phyloP scores from a whole-genome alignment of 1,284 basidiomycete genomes.

The Stereum hirsutum region DNA sequence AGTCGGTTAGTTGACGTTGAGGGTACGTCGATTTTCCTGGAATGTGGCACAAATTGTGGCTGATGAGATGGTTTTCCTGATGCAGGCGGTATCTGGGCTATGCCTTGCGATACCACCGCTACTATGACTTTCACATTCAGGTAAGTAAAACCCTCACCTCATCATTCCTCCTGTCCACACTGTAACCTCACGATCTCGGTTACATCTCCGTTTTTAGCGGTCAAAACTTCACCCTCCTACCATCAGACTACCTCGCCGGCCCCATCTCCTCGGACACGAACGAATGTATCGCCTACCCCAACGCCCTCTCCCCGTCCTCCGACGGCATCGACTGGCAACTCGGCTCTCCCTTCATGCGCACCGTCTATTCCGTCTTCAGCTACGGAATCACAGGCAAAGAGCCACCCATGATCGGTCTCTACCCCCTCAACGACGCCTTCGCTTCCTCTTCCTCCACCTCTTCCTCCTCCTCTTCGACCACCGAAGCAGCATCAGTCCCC shows the following conservation, averaged over 20 bases:
- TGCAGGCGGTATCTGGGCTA: constrained; percentile 67
- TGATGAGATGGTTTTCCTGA: constrained; percentile 5
- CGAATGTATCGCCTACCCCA: constrained; percentile 79
- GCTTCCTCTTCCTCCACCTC: constrained; percentile 22
- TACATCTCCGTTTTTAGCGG: too few species aligned
- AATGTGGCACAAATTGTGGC: too few species aligned
- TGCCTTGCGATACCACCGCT: constrained; percentile 66
- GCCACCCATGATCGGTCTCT: constrained; percentile 66
- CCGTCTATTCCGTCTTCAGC: constrained; percentile 79
- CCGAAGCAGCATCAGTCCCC: too few species aligned
- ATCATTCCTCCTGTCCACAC: neutral
- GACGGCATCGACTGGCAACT: constrained; percentile 83
- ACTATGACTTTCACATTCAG: constrained; percentile 71
- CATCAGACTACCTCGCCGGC: constrained; percentile 79
- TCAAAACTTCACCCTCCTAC: constrained; percentile 58
- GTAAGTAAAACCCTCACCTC: constrained; percentile 25
- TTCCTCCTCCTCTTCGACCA: constrained; percentile 37
- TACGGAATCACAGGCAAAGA: constrained; percentile 67
- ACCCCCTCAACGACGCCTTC: constrained; percentile 37
- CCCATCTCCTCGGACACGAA: constrained; percentile 54
- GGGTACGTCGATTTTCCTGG: constrained; percentile 22
- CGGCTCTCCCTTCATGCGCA: constrained; percentile 73
- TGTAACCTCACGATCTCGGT: too few species aligned
- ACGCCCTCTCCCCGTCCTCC: constrained; percentile 51
- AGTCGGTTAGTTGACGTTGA: constrained; percentile 59